These are phyloP conservation scores for Schizosaccharomyces cryophilus DNA, from an alignment of 805 yeast species.

Conservation along the genomic window DNA sequence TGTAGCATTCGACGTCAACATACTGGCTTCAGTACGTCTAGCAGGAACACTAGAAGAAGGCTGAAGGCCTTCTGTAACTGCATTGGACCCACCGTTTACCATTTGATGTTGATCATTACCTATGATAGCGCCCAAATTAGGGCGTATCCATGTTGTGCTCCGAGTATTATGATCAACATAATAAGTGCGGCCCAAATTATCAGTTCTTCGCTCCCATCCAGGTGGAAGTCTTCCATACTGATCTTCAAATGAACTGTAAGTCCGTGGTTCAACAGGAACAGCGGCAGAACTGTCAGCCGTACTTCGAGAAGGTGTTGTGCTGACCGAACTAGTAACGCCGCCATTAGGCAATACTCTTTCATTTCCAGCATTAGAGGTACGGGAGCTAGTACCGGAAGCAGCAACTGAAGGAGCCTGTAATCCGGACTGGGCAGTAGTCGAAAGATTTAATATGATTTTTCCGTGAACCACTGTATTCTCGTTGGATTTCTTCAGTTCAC, in stretches of 20 bases:
- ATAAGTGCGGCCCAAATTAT: slow-evolving; percentile 88
- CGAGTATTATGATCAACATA: slow-evolving; percentile 95
- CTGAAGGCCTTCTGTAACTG: not conserved
- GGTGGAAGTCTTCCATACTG: slow-evolving; percentile 90
- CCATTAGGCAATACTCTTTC: not conserved
- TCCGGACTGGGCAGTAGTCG: slow-evolving; percentile 12
- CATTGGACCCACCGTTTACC: slow-evolving; percentile 3
- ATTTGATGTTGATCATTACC: not conserved
- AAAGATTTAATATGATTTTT: slow-evolving; percentile 38
- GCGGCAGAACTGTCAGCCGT: slow-evolving; percentile 9
- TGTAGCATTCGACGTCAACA: slow-evolving; percentile 65
- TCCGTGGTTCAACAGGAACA: slow-evolving; percentile 10
- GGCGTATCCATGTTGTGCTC: slow-evolving; percentile 98
- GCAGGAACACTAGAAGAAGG: not conserved
- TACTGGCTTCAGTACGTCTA: not conserved
- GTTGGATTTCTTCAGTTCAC: slow-evolving; percentile 75
- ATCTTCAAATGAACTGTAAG: slow-evolving; percentile 80
- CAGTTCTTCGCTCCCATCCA: slow-evolving; percentile 98
- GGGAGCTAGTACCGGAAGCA: not conserved
- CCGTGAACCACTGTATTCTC: slow-evolving; percentile 88
- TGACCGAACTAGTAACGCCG: slow-evolving; percentile 2
- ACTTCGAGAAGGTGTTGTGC: slow-evolving; percentile 10
- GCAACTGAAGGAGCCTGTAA: slow-evolving; percentile 3
- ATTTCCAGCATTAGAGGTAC: slow-evolving; percentile 3
- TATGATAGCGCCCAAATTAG: slow-evolving; percentile 16